Evolutionary conservation across 768 basidiomycete genomes (phyloP).

Genomic region (Lactarius sp.): DNA sequence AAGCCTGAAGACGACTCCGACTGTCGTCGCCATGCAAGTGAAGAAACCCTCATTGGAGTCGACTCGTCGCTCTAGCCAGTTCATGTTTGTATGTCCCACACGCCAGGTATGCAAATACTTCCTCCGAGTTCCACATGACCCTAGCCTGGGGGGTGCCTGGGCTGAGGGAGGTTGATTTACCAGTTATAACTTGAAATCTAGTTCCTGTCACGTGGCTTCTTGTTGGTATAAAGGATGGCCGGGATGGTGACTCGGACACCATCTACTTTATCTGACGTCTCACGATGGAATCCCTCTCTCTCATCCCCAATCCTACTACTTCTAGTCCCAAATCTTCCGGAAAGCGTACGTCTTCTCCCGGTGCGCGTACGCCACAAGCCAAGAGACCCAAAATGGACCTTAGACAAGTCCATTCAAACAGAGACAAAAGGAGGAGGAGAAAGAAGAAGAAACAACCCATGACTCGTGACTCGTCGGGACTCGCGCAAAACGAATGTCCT

Average conservation of each 20-base stretch:
- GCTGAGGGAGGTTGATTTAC: no score
- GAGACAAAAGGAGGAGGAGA: conserved; percentile 30
- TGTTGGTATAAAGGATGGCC: neutral
- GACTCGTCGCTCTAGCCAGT: no score
- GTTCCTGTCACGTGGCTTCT: neutral
- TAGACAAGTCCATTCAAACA: conserved; percentile 2
- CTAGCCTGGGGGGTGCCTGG: no score
- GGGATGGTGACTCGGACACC: no score
- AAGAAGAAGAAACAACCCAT: conserved; percentile 30
- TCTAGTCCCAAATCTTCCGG: neutral
- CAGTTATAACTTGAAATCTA: neutral
- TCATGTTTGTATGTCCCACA: no score
- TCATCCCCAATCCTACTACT: no score
- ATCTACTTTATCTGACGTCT: no score
- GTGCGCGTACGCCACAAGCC: neutral
- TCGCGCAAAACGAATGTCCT: neutral
- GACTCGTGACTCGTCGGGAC: conserved; percentile 8
- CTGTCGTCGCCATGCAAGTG: no score
- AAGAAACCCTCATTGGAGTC: no score
- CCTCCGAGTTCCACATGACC: no score
- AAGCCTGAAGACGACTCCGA: no score
- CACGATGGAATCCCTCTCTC: conserved; percentile 3
- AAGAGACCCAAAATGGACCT: conserved; percentile 8
- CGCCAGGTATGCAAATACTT: no score
- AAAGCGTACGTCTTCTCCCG: conserved; percentile 12